Conservation (phyloP, 2,329 filamentous ascomycete species). For the Huntiella omanensis region DNA sequence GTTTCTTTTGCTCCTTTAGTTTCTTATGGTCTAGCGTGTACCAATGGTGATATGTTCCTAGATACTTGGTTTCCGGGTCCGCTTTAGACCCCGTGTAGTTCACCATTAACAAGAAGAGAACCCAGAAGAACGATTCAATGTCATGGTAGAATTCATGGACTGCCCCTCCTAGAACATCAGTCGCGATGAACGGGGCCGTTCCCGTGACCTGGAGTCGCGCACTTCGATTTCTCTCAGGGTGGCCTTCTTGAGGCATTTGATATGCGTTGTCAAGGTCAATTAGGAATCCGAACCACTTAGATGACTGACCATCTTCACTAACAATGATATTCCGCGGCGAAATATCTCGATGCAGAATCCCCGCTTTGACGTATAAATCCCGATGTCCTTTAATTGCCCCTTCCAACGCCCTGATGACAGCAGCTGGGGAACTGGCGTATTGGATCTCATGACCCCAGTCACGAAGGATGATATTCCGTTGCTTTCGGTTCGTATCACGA, state of each 20-base stretch:
- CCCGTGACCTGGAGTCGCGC: background rate
- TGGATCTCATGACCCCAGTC: background rate
- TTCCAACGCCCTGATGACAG: background rate
- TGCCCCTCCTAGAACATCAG: background rate
- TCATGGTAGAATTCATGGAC: background rate
- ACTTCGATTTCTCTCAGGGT: too few species aligned
- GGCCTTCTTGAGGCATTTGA: too few species aligned
- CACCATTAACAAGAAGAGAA: background rate
- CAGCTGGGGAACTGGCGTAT: background rate
- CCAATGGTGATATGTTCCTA: too few species aligned
- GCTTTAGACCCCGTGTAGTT: too few species aligned
- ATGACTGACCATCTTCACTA: background rate
- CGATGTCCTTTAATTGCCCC: background rate
- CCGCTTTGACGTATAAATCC: background rate
- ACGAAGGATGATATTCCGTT: background rate
- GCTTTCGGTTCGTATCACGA: background rate
- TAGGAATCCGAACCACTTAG: too few species aligned
- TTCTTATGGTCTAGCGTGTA: too few species aligned
- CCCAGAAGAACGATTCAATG: background rate
- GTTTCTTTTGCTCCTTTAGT: too few species aligned
- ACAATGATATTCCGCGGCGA: background rate
- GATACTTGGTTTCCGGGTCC: too few species aligned
- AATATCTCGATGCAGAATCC: background rate
- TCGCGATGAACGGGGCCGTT: background rate
- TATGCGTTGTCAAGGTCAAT: too few species aligned